Base-by-base conservation (phyloP, 139 green algal species). In the Mesotaenium endlicherianum region DNA sequence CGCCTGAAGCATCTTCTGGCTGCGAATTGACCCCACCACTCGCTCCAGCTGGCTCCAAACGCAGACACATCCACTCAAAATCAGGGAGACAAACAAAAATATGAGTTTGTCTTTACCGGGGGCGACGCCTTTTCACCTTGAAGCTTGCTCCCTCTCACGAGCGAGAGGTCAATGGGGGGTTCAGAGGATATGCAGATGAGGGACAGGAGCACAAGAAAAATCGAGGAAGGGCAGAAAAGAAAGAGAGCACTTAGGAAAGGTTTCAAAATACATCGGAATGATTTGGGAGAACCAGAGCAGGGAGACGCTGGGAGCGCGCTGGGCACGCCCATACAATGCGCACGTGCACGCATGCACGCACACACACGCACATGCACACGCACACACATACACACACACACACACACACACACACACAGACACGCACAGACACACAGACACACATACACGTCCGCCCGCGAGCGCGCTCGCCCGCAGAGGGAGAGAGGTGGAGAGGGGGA, bases 11-110 rank as follows among this genome's bases (percentile, higher is more conserved):
- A 85, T 60, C 50, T 43, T 67, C 20, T 14, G 36, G 47, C 39
- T 44, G 30, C 74, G 38, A 5, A 47, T 59, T n/a, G 75, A 44
- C 16, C 71, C 71, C 26, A 87, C 71, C 0, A 87, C 87, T 5
- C 74, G 41, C 26, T 75, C 71, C 49, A 87, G n/a, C 71, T 85
- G 71, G 4, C 0, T 17, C 36, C 36, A n/a, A 3, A 31, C 38
- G 57, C 41, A 80, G n/a, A 0, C 68, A 75, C 2, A 75, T 6
- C 31, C 1, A 38, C 30, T 45, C 17, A 77, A 11, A 3, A 64
- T 20, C 20, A 26, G 26, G 26, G 26, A 64, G 26, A 64, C 53
- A 64, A 20, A 64, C 26, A 26, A 64, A 64, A 64, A 64, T 34
- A 26, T 34, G 26, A 64, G 26, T 64, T 26, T 64, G 53, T 20